Base-by-base conservation (phyloP, 192 early-diverging fungal species). In the Gryganskiella cystojenkinii region DNA sequence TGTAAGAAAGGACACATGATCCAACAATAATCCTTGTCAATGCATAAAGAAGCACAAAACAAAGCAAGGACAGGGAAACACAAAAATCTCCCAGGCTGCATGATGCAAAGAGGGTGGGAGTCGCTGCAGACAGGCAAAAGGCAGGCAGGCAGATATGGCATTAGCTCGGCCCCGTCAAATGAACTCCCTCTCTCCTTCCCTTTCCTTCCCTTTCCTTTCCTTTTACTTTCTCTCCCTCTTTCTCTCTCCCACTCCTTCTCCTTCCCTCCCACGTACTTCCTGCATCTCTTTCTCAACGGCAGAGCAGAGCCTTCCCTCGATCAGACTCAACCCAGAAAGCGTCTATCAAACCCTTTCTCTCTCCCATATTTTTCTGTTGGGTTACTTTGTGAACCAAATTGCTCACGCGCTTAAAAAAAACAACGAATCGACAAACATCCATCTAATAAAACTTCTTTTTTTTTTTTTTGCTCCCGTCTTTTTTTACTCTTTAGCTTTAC, bases 401-500 rank as follows among this genome's bases (percentile, higher is more conserved):
- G 67, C 68, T 70, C 68, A 61, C 68, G 58, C 68, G 68, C 43
- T 25, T 56, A 42, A 46, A 40, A 34, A 27, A 22, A 56, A 53
- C 37, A 13, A 40, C 22, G n/a, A n/a, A n/a, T n/a, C n/a, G n/a
- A n/a, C n/a, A n/a, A n/a, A n/a, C n/a, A n/a, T n/a, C n/a, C n/a
- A n/a, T 50, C 47, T 50, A 50, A 24, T 50, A 50, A 5, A 15
- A n/a, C n/a, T 47, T 68, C 35, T 42, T 53, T 19, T n/a, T 0
- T 40, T 42, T 45, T 67, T 24, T 35, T 49, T 46, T 49, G 9
- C 20, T 8, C n/a, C 52, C 22, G 4, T n/a, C 22, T 24, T 57
- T n/a, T n/a, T n/a, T 56, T 69, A 56, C 43, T 40, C 51, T 34
- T 52, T 64, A 91, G 89, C 87, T 95, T 30, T 94, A 87, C 71